These are phyloP conservation scores for Paragyromitra xinjiangensis DNA, from an alignment of 495 filamentous ascomycete genomes.

Conservation along the genomic window DNA sequence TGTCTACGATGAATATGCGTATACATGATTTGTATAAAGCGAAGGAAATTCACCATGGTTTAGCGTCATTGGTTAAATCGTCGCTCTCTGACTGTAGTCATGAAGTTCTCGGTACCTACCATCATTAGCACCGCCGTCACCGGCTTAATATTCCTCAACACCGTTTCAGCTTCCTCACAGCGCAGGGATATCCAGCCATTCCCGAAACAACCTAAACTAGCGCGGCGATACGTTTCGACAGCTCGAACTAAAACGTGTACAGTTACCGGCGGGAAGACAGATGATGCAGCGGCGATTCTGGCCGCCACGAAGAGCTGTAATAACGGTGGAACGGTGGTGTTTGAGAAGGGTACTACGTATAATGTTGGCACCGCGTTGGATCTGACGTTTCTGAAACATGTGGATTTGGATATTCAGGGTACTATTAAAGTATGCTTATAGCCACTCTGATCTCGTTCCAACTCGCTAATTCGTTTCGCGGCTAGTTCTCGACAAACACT, in stretches of 20 bases:
- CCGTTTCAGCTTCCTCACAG: background rate
- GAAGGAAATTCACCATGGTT: background rate
- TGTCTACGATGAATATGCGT: background rate
- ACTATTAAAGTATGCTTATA: constrained; percentile 56
- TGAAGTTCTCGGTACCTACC: background rate
- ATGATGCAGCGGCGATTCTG: constrained; percentile 70
- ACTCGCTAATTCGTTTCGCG: background rate
- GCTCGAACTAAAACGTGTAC: constrained; percentile 32
- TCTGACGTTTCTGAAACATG: constrained; percentile 69
- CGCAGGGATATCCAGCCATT: constrained; percentile 30
- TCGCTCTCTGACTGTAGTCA: background rate
- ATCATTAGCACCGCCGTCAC: constrained; percentile 14
- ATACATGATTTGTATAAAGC: constrained; percentile 2
- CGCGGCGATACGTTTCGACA: constrained; percentile 11
- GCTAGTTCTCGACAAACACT: constrained; percentile 70
- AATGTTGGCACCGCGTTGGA: constrained; percentile 72
- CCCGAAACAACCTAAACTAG: constrained; percentile 25
- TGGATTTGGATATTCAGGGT: constrained; percentile 64
- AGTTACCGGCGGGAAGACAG: constrained; percentile 60
- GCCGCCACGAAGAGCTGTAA: constrained; percentile 70
- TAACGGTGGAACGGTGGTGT: constrained; percentile 72
- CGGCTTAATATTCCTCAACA: constrained; percentile 18
- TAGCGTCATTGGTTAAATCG: background rate
- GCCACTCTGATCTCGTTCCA: background rate
- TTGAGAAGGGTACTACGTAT: constrained; percentile 66